These are phyloP conservation scores for Mortierella alpina DNA, from an alignment of 192 early-diverging fungal species.

Conservation along the genomic window DNA sequence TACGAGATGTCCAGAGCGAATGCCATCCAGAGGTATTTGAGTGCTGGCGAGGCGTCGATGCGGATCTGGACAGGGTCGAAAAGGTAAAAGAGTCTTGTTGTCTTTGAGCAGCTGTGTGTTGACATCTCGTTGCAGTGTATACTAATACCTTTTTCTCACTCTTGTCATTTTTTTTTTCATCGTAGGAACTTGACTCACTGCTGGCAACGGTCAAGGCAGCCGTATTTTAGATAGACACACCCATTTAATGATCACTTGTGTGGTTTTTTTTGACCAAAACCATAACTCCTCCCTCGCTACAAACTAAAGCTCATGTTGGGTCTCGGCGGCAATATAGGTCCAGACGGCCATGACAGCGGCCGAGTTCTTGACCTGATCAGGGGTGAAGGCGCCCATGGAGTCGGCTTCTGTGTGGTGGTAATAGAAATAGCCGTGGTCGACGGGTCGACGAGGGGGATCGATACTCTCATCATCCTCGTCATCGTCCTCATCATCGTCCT, in stretches of 20 bases:
- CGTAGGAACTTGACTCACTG: conserved; percentile 41
- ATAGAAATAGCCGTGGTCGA: conserved; percentile 64
- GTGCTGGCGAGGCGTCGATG: conserved; percentile 48
- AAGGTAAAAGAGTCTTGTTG: conserved; percentile 15
- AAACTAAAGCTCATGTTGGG: conserved; percentile 38
- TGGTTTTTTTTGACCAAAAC: neutral
- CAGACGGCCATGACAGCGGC: conserved; percentile 70
- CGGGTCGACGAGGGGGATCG: conserved; percentile 37
- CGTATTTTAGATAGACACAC: conserved; percentile 24
- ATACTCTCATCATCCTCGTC: neutral
- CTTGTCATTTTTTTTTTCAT: neutral
- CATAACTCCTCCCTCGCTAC: neutral
- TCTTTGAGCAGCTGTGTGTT: neutral
- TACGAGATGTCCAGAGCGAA: conserved; percentile 35
- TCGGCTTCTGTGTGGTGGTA: conserved; percentile 69
- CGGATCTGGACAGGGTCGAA: conserved; percentile 51
- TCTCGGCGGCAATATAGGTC: conserved; percentile 67
- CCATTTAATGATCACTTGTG: neutral
- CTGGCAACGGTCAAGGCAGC: conserved; percentile 48
- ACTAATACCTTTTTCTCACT: neutral
- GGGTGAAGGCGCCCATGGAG: conserved; percentile 61
- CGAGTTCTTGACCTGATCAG: conserved; percentile 65
- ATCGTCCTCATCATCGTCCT: neutral
- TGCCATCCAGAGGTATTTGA: conserved; percentile 53
- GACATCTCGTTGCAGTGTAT: too few relatives aligned